Evolutionary conservation across 2,329 filamentous ascomycete genomes (phyloP).

Genomic region (Alternaria gansuensis): DNA sequence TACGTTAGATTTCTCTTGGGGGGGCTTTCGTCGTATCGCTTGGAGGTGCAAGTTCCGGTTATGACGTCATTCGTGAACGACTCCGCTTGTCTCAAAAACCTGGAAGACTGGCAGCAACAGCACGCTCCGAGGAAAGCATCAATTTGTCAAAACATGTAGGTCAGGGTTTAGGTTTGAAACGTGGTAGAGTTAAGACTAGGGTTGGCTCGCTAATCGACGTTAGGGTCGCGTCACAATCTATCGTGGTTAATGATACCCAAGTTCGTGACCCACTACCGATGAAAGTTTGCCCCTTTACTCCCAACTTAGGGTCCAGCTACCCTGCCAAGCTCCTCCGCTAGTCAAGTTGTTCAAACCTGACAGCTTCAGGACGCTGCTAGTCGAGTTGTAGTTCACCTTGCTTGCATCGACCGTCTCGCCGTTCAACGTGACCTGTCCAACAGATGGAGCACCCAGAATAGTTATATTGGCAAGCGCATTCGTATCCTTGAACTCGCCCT

Average conservation of each 20-base stretch:
- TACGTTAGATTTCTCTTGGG: not conserved
- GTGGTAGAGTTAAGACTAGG: not conserved
- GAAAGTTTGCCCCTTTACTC: conserved; percentile 41
- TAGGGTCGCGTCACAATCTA: not conserved
- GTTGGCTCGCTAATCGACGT: conserved; percentile 4
- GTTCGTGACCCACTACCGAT: not conserved
- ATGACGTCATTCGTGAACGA: conserved; percentile 35
- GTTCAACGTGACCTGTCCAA: conserved; percentile 59
- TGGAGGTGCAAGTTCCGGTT: conserved; percentile 10
- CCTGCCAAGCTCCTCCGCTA: conserved; percentile 64
- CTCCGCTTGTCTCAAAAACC: conserved; percentile 29
- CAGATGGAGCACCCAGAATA: conserved; percentile 64
- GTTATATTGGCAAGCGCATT: conserved; percentile 71
- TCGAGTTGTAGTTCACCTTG: conserved; percentile 61
- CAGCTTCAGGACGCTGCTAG: conserved; percentile 61
- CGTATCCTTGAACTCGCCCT: conserved; percentile 64
- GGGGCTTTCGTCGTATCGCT: conserved; percentile 2
- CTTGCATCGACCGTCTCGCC: conserved; percentile 54
- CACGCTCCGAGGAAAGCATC: conserved; percentile 1
- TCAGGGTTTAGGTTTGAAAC: not conserved
- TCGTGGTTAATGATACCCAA: not conserved
- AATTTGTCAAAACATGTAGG: not conserved
- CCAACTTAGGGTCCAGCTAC: conserved; percentile 68
- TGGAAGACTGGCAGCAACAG: conserved; percentile 25
- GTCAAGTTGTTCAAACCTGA: conserved; percentile 61